Evolutionary conservation across 169 alveolate genomes (phyloP), one percentile per base, ranked within the genome.

Genomic region (Plasmodium gonderi): DNA sequence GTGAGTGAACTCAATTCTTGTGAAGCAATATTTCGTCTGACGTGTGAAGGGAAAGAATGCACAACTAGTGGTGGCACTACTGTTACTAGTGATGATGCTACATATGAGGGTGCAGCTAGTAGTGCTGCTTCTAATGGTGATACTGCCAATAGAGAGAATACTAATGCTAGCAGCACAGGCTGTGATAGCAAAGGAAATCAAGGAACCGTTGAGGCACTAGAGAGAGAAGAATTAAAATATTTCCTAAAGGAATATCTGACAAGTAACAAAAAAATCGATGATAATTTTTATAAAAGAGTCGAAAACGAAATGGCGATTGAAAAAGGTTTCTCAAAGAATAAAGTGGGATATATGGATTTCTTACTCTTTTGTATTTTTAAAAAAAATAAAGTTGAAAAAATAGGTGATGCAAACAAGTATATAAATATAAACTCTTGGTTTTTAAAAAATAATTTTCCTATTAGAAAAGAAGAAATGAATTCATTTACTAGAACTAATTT

Each of bases 401-500:
- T 74, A 8, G 40, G 47, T 14, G 80, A 31, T 12, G n/a, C 69
- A 3, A 11, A 8, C 2, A 69, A n/a, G 47, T 87, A 75, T 65
- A 40, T 4, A 54, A 23, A 87, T 23, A 7, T 87, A 2, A 40
- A 65, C 26, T 42, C 60, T 3, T 87, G 93, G 93, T 65, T 75
- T 87, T 38, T 7, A 11, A 36, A 75, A 17, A 69, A 82, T 20
- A 82, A 82, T 31, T 11, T 75, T 8, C 2, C 68, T n/a, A 54
- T 76, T 0, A 74, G 42, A 42, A 80, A 82, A 72, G 92, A 72
- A 17, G 49, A 44, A 42, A 82, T 72, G 72, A 68, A 17, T 20
- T 69, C 75, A 1, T 20, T 72, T 69, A 54, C 83, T 0, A 82
- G 77, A 5, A 91, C 96, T 11, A 96, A 96, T 68, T 96, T 96